Conservation (phyloP, 108 stramenopile species). For the Cylindrotheca fusiformis region DNA sequence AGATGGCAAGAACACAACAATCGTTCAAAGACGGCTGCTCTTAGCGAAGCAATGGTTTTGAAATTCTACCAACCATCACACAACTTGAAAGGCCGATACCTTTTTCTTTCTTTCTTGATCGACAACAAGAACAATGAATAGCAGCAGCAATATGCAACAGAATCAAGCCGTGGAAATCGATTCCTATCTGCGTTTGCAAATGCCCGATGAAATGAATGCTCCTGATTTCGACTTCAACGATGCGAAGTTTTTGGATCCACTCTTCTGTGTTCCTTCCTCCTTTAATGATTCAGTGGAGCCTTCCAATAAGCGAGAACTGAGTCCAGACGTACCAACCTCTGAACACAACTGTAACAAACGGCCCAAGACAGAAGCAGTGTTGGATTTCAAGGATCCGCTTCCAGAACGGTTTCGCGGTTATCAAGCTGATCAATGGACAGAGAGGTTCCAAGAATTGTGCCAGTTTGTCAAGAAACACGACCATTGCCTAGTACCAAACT, state of each 20-base stretch:
- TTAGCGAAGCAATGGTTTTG: too few relatives aligned
- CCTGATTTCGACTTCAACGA: slow-evolving; percentile 6
- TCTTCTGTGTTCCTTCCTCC: not conserved
- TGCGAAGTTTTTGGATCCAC: not conserved
- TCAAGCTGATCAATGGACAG: slow-evolving; percentile 37
- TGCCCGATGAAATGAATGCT: not conserved
- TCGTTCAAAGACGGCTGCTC: too few relatives aligned
- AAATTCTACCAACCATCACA: too few relatives aligned
- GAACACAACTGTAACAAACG: not conserved
- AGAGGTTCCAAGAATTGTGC: slow-evolving; percentile 32
- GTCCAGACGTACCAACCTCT: too few relatives aligned
- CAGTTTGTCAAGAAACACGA: slow-evolving; percentile 23
- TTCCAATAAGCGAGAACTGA: not conserved
- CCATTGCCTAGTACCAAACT: slow-evolving; percentile 36
- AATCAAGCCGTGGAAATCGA: not conserved
- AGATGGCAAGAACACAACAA: too few relatives aligned
- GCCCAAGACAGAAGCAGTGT: not conserved
- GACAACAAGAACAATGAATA: too few relatives aligned
- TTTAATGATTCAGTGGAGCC: not conserved
- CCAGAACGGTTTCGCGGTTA: slow-evolving; percentile 19
- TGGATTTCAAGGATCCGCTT: not conserved
- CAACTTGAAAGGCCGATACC: too few relatives aligned
- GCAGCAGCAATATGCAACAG: too few relatives aligned
- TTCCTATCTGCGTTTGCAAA: not conserved
- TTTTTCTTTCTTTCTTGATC: too few relatives aligned